Evolutionary conservation across 352 stramenopile species (phyloP).

Genomic region (Phytopythium vexans): DNA sequence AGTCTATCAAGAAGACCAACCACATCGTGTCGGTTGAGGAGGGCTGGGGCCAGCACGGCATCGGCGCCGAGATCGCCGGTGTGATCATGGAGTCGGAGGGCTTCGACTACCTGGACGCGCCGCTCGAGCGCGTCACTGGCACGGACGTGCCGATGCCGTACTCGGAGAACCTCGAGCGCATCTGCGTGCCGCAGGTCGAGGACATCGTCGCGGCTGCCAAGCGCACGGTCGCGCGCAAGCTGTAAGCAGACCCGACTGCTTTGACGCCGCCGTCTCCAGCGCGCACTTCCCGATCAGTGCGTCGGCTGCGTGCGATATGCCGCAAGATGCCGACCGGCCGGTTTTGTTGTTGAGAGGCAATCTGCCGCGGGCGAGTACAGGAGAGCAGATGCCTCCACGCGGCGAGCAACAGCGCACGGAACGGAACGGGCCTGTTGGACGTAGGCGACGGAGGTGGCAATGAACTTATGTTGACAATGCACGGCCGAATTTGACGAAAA

Average conservation of each 20-base stretch:
- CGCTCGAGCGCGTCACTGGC: constrained; percentile 95
- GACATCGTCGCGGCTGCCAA: constrained; percentile 94
- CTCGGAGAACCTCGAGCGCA: constrained; percentile 94
- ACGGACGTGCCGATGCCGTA: constrained; percentile 99
- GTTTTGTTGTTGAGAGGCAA: too few relatives aligned
- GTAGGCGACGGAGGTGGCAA: too few relatives aligned
- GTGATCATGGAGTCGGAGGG: constrained; percentile 97
- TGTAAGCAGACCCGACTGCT: constrained; percentile 39
- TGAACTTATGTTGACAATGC: too few relatives aligned
- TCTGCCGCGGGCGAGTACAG: too few relatives aligned
- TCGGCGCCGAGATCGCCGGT: constrained; percentile 97
- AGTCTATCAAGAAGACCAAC: constrained; percentile 98
- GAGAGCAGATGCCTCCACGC: too few relatives aligned
- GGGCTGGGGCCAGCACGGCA: constrained; percentile 95
- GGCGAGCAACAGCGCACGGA: too few relatives aligned
- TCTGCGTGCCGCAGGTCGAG: constrained; percentile 93
- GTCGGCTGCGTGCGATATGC: too few relatives aligned
- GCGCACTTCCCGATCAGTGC: background rate
- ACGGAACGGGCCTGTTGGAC: too few relatives aligned
- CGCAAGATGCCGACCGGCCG: too few relatives aligned
- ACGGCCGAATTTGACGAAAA: too few relatives aligned
- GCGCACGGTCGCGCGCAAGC: constrained; percentile 70
- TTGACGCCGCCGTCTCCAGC: background rate
- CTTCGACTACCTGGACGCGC: constrained; percentile 99
- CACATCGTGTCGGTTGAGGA: constrained; percentile 97